Evolutionary conservation across 2,329 filamentous ascomycete genomes (phyloP).

Genomic region (Penicillium verrucosum): DNA sequence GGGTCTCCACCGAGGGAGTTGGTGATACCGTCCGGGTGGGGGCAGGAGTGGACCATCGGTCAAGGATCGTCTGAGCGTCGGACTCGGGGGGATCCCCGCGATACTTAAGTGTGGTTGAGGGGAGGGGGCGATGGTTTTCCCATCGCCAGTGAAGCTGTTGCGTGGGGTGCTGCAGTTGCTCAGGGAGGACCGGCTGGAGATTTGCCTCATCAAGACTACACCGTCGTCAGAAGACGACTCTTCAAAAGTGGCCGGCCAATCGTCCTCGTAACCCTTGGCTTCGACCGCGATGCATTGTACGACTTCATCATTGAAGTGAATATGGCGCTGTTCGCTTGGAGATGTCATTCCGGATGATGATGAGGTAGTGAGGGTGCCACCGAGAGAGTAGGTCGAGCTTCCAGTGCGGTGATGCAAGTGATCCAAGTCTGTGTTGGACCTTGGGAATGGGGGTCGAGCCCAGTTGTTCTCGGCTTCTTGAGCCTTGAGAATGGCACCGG

Average conservation of each 20-base stretch:
- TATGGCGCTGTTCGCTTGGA: constrained; percentile 69
- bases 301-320: constrained; percentile 95
- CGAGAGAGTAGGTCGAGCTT: constrained; percentile 46
- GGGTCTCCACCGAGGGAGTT: constrained; percentile 77
- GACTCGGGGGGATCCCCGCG: constrained; percentile 71
- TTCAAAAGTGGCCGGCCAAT: constrained; percentile 39
- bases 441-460: constrained; percentile 56
- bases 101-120: constrained; percentile 83
- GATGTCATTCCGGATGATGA: constrained; percentile 70
- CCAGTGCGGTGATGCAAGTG: constrained; percentile 60
- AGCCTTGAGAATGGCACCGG: constrained; percentile 78
- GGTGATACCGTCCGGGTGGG: constrained; percentile 55
- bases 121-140: constrained; percentile 83
- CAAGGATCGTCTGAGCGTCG: constrained; percentile 31
- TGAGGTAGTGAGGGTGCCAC: constrained; percentile 63
- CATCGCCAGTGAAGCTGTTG: constrained; percentile 59
- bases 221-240: constrained; percentile 71
- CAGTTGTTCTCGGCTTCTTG: constrained; percentile 62
- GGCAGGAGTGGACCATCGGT: constrained; percentile 36
- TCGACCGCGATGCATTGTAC: constrained; percentile 95
- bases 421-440: constrained; percentile 67
- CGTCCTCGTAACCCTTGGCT: constrained; percentile 65
- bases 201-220: constrained; percentile 76
- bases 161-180: constrained; percentile 52
- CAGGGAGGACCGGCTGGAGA: constrained; percentile 52